Evolutionary conservation across 2,329 filamentous ascomycete genomes (phyloP), one percentile per base, ranked within the genome.

Genomic region (Claviceps humidiphila): DNA sequence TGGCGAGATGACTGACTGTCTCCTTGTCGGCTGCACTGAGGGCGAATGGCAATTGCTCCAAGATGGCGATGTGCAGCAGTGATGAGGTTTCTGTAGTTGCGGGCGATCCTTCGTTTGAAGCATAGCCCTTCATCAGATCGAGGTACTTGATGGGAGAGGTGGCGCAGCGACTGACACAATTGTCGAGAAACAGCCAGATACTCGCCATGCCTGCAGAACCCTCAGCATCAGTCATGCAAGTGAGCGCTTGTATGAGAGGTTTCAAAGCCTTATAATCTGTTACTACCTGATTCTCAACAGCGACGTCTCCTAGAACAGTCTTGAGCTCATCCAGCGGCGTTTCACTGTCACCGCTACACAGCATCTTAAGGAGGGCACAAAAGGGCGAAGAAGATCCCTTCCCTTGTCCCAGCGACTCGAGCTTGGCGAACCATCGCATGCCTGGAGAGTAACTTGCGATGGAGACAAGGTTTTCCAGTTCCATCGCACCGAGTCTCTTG

Each of bases 371-470:
- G 22, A 91, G 74, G 0, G 82, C 81, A n/a, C 80, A 79, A 56
- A 89, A 88, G 0, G 86, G 85, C 40, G 53, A 55, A 4, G 85
- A 88, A 2, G 59, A 60, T 5, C 14, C 26, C 8, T 56, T 56
- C 17, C 60, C 59, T 41, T 79, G 71, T 1, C 67, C 64, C n/a
- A 85, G 71, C 1, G 75, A 75, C 57, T 85, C 79, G 54, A 72
- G 78, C 61, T 87, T 90, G 56, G 85, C 77, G 71, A 93, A 96
- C 91, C 91, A 97, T 56, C 85, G 82, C 82, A 95, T 93, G 5
- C 84, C 83, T 0, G 87, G 82, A 3, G 89, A 94, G 59, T 84
- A 81, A 56, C 82, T 80, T 3, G 90, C 89, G 63, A 96, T 87
- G 34, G 82, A 77, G 17, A 95, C 79, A 17, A 95, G 73, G 64